phyloP scores from a whole-genome alignment of 495 filamentous ascomycete genomes.

The Tetracladium setigerum region DNA sequence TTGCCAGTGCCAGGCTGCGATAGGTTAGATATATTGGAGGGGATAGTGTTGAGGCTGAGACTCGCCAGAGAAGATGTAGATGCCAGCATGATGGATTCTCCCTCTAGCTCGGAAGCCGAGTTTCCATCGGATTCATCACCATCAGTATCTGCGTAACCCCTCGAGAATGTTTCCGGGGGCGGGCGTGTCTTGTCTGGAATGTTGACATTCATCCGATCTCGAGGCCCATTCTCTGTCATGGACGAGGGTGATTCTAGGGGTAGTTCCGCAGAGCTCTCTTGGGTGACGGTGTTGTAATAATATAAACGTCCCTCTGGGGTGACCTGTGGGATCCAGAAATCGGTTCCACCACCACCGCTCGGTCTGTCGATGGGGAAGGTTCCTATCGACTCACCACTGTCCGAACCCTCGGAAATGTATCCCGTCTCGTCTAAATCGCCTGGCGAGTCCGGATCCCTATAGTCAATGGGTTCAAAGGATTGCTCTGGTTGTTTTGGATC shows the following conservation, averaged over 20 bases:
- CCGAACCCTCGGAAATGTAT: slow-evolving; percentile 56
- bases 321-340: slow-evolving; percentile 97
- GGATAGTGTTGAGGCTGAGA: background rate
- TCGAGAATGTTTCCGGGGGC: slow-evolving; percentile 85
- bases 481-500: slow-evolving; percentile 47
- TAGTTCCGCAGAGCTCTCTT: slow-evolving; percentile 85
- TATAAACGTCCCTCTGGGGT: slow-evolving; percentile 91
- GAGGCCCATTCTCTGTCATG: slow-evolving; percentile 72
- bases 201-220: slow-evolving; percentile 78
- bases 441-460: slow-evolving; percentile 50
- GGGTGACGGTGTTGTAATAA: slow-evolving; percentile 96
- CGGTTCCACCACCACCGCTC: slow-evolving; percentile 64
- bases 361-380: slow-evolving; percentile 62
- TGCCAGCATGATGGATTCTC: slow-evolving; percentile 41
- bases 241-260: slow-evolving; percentile 85
- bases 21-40: slow-evolving; percentile 2
- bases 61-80: slow-evolving; percentile 44
- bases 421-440: slow-evolving; percentile 68
- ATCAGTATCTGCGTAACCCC: slow-evolving; percentile 76
- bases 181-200: slow-evolving; percentile 86
- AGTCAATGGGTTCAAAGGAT: slow-evolving; percentile 17
- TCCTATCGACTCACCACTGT: slow-evolving; percentile 55
- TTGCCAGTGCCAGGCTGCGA: slow-evolving; percentile 18
- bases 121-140: slow-evolving; percentile 68
- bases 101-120: slow-evolving; percentile 83